Conservation (phyloP, 1,284 basidiomycete genomes). For the Ganoderma boninense region DNA sequence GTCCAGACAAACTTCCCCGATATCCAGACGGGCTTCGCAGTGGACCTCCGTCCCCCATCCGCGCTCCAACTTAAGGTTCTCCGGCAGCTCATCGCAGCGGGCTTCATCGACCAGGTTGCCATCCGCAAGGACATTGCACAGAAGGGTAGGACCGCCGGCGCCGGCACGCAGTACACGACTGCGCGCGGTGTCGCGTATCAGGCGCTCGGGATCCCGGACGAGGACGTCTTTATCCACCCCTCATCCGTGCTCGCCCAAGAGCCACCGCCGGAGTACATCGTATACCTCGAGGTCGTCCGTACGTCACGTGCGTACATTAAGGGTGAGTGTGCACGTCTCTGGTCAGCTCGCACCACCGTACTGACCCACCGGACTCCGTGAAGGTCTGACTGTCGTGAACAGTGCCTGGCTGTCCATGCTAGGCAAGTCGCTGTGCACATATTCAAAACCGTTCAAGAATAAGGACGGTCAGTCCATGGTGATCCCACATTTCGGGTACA, state of each 20-base stretch:
- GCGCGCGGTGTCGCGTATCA: constrained; percentile 87
- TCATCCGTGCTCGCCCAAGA: constrained; percentile 79
- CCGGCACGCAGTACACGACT: constrained; percentile 77
- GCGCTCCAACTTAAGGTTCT: constrained; percentile 88
- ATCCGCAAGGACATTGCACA: constrained; percentile 87
- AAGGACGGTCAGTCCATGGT: constrained; percentile 71
- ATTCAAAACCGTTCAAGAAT: constrained; percentile 86
- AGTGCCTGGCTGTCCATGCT: constrained; percentile 88
- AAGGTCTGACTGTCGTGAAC: constrained; percentile 88
- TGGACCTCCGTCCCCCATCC: constrained; percentile 75
- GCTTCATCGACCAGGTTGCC: constrained; percentile 96
- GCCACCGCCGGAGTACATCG: constrained; percentile 88
- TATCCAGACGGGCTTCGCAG: constrained; percentile 63
- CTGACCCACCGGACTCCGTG: neutral
- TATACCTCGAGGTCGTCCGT: constrained; percentile 85
- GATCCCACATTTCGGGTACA: constrained; percentile 84
- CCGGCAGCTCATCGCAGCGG: constrained; percentile 88
- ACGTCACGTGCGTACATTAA: constrained; percentile 85
- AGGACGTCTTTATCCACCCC: constrained; percentile 95
- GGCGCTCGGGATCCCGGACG: constrained; percentile 81
- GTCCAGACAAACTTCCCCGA: constrained; percentile 77
- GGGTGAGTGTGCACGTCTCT: constrained; percentile 52
- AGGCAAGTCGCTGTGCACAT: constrained; percentile 86
- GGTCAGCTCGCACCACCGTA: constrained; percentile 4
- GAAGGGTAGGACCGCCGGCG: constrained; percentile 46